Evolutionary conservation across 768 basidiomycete species (phyloP).

Genomic region (Hericium rajendrae): DNA sequence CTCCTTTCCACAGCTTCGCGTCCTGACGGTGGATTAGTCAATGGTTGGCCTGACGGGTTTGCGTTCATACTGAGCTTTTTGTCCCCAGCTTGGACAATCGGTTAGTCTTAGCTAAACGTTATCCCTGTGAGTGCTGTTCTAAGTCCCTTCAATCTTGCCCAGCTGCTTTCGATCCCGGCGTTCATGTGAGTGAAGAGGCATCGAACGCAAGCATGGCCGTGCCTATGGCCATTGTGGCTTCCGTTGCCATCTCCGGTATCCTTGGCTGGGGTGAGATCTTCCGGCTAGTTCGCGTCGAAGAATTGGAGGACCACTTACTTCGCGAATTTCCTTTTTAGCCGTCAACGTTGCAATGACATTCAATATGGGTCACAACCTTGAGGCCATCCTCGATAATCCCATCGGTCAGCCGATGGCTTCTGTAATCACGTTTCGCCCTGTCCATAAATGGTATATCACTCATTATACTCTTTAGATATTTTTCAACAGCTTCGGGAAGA

Average conservation of each 20-base stretch:
- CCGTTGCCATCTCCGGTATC: slow-evolving; percentile 38
- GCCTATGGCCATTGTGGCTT: slow-evolving; percentile 50
- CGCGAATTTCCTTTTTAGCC: slow-evolving; percentile 5
- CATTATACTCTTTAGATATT: slow-evolving; percentile 2
- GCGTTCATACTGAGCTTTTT: slow-evolving; percentile 43
- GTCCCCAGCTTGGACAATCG: slow-evolving; percentile 39
- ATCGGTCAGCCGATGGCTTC: slow-evolving; percentile 26
- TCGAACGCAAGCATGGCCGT: slow-evolving; percentile 51
- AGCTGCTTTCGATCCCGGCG: slow-evolving; percentile 34
- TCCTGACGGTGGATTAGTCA: slow-evolving; percentile 25
- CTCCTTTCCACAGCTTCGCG: not conserved
- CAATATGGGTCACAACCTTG: slow-evolving; percentile 33
- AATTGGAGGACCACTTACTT: slow-evolving; percentile 10
- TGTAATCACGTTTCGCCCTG: not conserved
- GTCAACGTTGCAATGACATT: slow-evolving; percentile 16
- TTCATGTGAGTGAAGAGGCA: slow-evolving; percentile 57
- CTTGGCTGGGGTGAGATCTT: slow-evolving; percentile 44
- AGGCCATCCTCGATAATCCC: slow-evolving; percentile 21
- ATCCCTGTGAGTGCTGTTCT: not conserved
- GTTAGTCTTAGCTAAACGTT: slow-evolving; percentile 16
- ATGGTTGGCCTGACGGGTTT: slow-evolving; percentile 38
- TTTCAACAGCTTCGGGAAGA: slow-evolving; percentile 20
- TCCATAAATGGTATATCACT: too few relatives aligned
- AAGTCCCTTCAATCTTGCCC: not conserved
- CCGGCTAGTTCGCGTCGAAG: not conserved